phyloP scores from a whole-genome alignment of 2,329 filamentous ascomycete species.

The Fusarium camptoceras region DNA sequence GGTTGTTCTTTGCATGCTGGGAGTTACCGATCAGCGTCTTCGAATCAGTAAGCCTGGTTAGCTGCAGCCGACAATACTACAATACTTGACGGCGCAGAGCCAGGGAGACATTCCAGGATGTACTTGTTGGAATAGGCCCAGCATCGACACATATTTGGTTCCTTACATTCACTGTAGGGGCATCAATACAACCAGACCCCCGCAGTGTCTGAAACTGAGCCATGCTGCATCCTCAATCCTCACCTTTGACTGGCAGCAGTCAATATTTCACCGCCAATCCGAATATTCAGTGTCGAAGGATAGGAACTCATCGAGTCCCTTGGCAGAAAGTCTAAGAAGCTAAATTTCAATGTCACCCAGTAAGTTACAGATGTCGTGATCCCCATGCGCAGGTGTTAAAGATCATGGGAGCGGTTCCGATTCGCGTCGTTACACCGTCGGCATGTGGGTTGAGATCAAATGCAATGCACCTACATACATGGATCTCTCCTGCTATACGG shows the following conservation, averaged over 20 bases:
- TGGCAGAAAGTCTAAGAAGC: not conserved
- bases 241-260: slow-evolving; percentile 6
- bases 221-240: slow-evolving; percentile 21
- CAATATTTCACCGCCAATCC: slow-evolving; percentile 17
- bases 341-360: slow-evolving; percentile 17
- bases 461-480: slow-evolving; percentile 4
- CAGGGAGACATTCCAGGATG: slow-evolving; percentile 14
- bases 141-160: slow-evolving; percentile 25
- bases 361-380: slow-evolving; percentile 19
- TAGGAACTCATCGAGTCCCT: not conserved
- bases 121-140: slow-evolving; percentile 14
- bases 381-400: slow-evolving; percentile 23
- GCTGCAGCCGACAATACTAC: not conserved
- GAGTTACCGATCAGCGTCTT: not conserved
- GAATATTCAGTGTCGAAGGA: slow-evolving; percentile 5
- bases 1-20: not conserved
- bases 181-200: slow-evolving; percentile 25
- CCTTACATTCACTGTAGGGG: slow-evolving; percentile 13
- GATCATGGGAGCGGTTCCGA: slow-evolving; percentile 43
- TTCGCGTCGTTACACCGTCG: slow-evolving; percentile 33
- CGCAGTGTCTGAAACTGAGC: slow-evolving; percentile 36
- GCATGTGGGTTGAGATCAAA: slow-evolving; percentile 30
- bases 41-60: not conserved
- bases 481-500: not conserved
- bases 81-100: slow-evolving; percentile 2